Percentiles rank a stretch among this genome's conserved stretches.
These are phyloP conservation scores for Trichosporon coremiiforme DNA, from an alignment of 1,284 basidiomycete genomes.

Conservation along the genomic window DNA sequence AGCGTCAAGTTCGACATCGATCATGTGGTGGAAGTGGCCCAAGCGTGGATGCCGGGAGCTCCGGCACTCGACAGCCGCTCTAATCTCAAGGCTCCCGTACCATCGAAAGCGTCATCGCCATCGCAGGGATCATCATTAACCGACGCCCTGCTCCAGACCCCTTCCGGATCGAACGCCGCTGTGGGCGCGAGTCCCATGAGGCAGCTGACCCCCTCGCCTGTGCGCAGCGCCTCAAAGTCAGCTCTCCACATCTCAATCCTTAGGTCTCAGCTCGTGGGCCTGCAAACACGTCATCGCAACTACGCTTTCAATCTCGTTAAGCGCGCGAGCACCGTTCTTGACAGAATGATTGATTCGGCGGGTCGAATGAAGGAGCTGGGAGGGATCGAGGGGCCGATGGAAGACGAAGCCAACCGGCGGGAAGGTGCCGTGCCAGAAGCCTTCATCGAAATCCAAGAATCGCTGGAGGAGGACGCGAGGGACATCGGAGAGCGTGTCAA, in stretches of 20 bases:
- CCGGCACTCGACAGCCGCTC: slow-evolving; percentile 19
- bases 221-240: slow-evolving; percentile 17
- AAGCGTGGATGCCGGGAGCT: slow-evolving; percentile 65
- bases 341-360: slow-evolving; percentile 54
- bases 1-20: slow-evolving; percentile 68
- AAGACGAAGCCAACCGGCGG: slow-evolving; percentile 12
- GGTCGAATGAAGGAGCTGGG: slow-evolving; percentile 42
- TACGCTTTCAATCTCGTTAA: slow-evolving; percentile 37
- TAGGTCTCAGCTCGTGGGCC: slow-evolving; percentile 62
- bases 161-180: not conserved
- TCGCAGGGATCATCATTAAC: slow-evolving; percentile 1
- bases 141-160: not conserved
- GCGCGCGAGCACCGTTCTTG: slow-evolving; percentile 42
- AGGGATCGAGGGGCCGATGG: slow-evolving; percentile 37
- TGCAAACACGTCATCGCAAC: slow-evolving; percentile 45
- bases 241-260: slow-evolving; percentile 42
- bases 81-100: slow-evolving; percentile 1
- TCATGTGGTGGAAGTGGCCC: slow-evolving; percentile 67
- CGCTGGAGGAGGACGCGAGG: slow-evolving; percentile 39
- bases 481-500: slow-evolving; percentile 32
- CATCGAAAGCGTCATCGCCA: slow-evolving; percentile 11
- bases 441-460: slow-evolving; percentile 50
- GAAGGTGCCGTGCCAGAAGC: slow-evolving; percentile 46
- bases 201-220: slow-evolving; percentile 15
- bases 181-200: not conserved